Evolutionary conservation across 2,329 filamentous ascomycete genomes (phyloP), one percentile per base, ranked within the genome.

Genomic region (Conoideocrella luteorostrata): DNA sequence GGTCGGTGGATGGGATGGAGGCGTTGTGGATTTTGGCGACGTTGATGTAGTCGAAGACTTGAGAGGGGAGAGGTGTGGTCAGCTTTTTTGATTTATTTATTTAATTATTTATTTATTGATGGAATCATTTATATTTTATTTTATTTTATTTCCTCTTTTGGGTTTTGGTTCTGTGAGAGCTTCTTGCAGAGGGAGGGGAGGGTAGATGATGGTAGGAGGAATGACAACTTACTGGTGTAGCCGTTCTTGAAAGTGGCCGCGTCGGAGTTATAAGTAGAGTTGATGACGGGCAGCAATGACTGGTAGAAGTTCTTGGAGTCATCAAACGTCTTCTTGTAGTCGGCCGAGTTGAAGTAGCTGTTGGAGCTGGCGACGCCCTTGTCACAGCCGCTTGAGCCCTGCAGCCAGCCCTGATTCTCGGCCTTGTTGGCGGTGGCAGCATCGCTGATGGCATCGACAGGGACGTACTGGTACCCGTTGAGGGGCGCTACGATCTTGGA

Each of bases 381-480:
- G 59, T 64, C 66, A 61, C 79, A 83, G 7, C 73, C 73, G 46
- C 70, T 77, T 49, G 67, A 65, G 35, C 75, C 77, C 61, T 82
- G 78, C 1, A 82, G 68, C 78, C 78, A 82, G 20, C 66, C 70
- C 44, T 60, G 74, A 55, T 70, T 70, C 64, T 81, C 76, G 2
- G 74, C 68, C 52, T 79, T 75, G 6, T 70, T 65, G 20, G 70
- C 66, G 43, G 80, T 74, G 12, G 77, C 72, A 9, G 61, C 79
- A 2, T 69, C 72, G 3, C 70, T 61, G 22, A 85, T 71, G 3
- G 77, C 68, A 47, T 81, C 76, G 44, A 96, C 71, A 15, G 87
- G 86, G 52, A 95, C 84, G 48, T 93, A 78, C 65, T 96, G 90
- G 61, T 89, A 95, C 21, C 89, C 89, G 48, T 78, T 71, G 57